Base-by-base conservation (phyloP, 2,329 filamentous ascomycete genomes). In the Talaromyces piceae region DNA sequence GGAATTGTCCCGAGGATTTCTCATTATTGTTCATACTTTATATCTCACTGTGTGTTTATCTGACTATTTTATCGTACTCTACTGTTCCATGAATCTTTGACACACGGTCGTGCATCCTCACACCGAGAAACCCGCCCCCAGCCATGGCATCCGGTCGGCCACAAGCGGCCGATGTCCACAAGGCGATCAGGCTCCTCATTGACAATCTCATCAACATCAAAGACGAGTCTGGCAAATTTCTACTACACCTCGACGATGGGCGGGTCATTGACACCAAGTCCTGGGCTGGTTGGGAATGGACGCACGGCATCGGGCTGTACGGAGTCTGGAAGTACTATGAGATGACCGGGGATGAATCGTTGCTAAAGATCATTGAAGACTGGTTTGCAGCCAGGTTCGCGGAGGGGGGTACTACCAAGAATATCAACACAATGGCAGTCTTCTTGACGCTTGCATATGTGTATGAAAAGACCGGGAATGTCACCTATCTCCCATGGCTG, bases 391-490 rank as follows among this genome's bases (percentile, higher is more conserved):
- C 77, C 45, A 82, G 87, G 7, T 83, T 89, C 55, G 77, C 76
- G 1, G 82, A 83, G 50, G 84, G 85, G 18, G 83, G 76, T 62
- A 91, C 87, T 3, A 88, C 85, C 33, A 91, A 91, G 66, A 91
- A 91, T 67, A 89, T 89, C 76, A 90, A 89, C 73, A 90, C 87
- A 13, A 89, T 91, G 86, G 82, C 84, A 11, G 83, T 83, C 0
- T 87, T 91, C 66, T 71, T 90, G 18, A 88, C 87, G 0, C 76
- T 91, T 1, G 86, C 87, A 0, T 83, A 82, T 62, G 75, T 91
- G n/a, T 91, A 91, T 61, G 87, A 91, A 67, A 80, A 83, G 64
- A 88, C 83, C 0, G 71, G 77, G 7, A 83, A 88, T 61, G 73
- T 77, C 56, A 81, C 78, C 0, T 90, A 88, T 62, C 71, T 87